phyloP scores from a whole-genome alignment of 257 asterid genomes.

The Cruciata laevipes region DNA sequence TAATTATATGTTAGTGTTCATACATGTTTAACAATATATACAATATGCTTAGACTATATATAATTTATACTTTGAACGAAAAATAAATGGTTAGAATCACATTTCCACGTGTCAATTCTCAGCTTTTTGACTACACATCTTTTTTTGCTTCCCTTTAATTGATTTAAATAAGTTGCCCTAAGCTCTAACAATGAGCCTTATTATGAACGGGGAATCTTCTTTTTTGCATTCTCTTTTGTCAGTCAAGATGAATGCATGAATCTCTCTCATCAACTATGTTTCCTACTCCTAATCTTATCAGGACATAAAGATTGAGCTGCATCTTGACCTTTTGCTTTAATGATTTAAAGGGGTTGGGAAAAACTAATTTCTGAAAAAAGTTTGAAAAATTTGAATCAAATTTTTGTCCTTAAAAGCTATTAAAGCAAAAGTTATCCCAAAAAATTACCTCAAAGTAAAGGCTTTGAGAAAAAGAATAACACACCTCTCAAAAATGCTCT shows the following conservation, averaged over 20 bases:
- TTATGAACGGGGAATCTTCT: neutral
- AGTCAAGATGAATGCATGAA: slow-evolving; percentile 8
- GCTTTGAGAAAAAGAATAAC: neutral
- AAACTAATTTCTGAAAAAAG: slow-evolving; percentile 10
- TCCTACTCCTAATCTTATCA: slow-evolving; percentile 7
- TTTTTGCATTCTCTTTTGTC: slow-evolving; percentile 8
- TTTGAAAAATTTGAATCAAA: neutral
- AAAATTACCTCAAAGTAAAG: slow-evolving; percentile 2
- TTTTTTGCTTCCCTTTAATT: neutral
- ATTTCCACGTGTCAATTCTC: neutral
- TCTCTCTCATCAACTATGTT: slow-evolving; percentile 13
- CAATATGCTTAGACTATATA: too few relatives aligned
- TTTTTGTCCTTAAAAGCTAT: slow-evolving; percentile 2
- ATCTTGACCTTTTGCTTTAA: slow-evolving; percentile 14
- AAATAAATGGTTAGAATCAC: neutral
- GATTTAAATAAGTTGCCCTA: neutral
- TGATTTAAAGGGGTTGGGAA: slow-evolving; percentile 4
- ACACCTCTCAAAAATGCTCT: slow-evolving; percentile 10
- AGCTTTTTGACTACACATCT: slow-evolving; percentile 1
- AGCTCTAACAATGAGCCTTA: neutral
- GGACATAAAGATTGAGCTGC: slow-evolving; percentile 13
- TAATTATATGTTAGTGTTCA: too few relatives aligned
- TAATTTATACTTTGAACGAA: neutral
- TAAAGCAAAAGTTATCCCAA: slow-evolving; percentile 9
- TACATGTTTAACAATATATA: too few relatives aligned